Evolutionary conservation across 257 asterid genomes (phyloP).

Genomic region (Voacanga thouarsii): DNA sequence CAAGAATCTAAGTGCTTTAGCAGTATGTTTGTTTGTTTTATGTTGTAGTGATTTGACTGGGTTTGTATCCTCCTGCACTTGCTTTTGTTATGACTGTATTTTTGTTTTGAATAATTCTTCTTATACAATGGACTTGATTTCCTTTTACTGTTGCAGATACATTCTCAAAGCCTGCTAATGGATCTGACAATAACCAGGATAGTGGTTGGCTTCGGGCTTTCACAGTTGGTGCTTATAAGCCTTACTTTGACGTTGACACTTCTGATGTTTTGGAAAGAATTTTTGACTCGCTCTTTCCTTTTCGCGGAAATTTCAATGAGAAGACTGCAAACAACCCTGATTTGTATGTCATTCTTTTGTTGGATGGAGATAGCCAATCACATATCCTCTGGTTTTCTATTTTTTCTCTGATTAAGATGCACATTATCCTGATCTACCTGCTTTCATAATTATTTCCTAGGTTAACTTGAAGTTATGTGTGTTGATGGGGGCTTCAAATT

Average conservation of each 20-base stretch:
- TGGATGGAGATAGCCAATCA: not conserved
- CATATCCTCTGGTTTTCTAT: not conserved
- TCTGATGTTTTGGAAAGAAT: conserved; percentile 92
- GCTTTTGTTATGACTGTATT: not conserved
- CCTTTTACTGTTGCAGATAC: conserved; percentile 51
- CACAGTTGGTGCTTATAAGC: conserved; percentile 86
- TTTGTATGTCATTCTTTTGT: conserved; percentile 49
- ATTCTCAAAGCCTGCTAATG: conserved; percentile 69
- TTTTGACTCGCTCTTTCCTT: conserved; percentile 85
- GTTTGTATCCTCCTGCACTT: not conserved
- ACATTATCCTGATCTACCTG: not conserved
- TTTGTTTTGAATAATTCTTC: not conserved
- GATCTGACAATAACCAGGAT: conserved; percentile 76
- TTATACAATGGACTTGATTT: not conserved
- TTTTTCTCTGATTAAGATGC: not conserved
- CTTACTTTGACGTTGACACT: conserved; percentile 95
- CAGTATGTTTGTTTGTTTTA: not conserved
- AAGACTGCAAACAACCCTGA: conserved; percentile 84
- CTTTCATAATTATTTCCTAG: not conserved
- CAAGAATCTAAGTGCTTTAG: not conserved
- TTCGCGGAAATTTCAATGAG: conserved; percentile 79
- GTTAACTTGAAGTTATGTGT: not conserved
- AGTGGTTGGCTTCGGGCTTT: conserved; percentile 83
- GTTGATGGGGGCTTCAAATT: not conserved
- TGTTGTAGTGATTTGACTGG: not conserved